phyloP scores from a whole-genome alignment of 164 flowering plant genomes.

The Pachysandra terminalis region DNA sequence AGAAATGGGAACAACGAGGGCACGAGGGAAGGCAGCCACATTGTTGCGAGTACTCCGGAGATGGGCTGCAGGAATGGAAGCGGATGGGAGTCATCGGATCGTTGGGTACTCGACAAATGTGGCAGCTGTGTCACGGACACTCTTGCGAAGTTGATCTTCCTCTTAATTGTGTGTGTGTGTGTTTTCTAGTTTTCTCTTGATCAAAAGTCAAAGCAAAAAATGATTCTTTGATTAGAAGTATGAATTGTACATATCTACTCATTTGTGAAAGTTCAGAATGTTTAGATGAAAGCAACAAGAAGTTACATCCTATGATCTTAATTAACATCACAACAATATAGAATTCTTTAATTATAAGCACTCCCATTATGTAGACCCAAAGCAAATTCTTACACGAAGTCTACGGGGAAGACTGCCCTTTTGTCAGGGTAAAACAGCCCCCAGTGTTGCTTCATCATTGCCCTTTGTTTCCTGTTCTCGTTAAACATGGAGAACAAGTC shows the following conservation, averaged over 20 bases:
- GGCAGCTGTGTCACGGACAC: not conserved
- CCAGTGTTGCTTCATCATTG: not conserved
- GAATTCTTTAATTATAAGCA: not conserved
- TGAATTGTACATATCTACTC: too few relatives aligned
- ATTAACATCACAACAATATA: too few relatives aligned
- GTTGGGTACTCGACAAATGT: not conserved
- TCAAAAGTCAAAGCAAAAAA: not conserved
- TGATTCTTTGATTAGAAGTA: too few relatives aligned
- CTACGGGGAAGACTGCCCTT: slow-evolving; percentile 3
- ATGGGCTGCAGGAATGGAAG: slow-evolving; percentile 62
- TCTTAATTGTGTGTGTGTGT: not conserved
- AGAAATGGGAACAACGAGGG: slow-evolving; percentile 56
- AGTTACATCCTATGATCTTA: too few relatives aligned
- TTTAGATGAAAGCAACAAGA: too few relatives aligned
- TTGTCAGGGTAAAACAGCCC: slow-evolving; percentile 1
- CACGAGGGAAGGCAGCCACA: slow-evolving; percentile 52
- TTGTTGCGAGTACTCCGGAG: slow-evolving; percentile 58
- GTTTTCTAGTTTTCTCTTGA: too few relatives aligned
- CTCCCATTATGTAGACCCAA: not conserved
- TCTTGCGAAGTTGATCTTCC: not conserved
- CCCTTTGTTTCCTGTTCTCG: slow-evolving; percentile 1
- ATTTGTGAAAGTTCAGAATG: too few relatives aligned
- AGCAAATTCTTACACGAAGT: not conserved
- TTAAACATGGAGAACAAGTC: slow-evolving; percentile 13
- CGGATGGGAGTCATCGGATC: not conserved